Base-by-base conservation (phyloP, 2,329 filamentous ascomycete genomes). In the Talaromyces sp. region DNA sequence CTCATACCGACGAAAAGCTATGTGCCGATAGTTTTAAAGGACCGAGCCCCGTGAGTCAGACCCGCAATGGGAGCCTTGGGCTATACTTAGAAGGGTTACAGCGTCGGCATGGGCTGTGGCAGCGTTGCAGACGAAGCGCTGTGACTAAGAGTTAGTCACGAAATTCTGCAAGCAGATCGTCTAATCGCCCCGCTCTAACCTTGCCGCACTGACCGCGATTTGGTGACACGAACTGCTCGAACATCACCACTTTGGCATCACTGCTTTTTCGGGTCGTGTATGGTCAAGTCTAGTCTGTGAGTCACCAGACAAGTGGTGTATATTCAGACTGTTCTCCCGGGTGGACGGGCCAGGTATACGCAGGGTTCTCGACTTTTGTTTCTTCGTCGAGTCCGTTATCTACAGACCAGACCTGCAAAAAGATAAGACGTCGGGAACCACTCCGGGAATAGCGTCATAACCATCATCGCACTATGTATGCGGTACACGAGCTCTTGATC, bases 131-230 rank as follows among this genome's bases (percentile, higher is more conserved):
- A 27, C 3, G 25, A 52, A 52, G n/a, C 22, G 25, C 3, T 54
- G 27, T 56, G 52, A 56, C 10, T 37, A 56, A 56, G 4, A 56
- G 19, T 56, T 56, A 56, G 33, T 56, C 52, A 56, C 52, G 33
- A 56, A 56, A 54, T 22, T 9, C 17, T 37, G 31, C 31, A 19
- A 54, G 31, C 17, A 17, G n/a, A 37, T 22, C 31, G 15, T 37
- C 50, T 54, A 19, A 54, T 54, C 11, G 33, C 33, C 31, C 33
- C 52, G 33, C 33, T 13, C 17, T 1, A 31, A 31, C 47, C 47
- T 25, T 25, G 45, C 22, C 27, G 22, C 17, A 47, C 43, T 25
- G 43, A 17, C 43, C 19, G 43, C 47, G 25, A 31, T 50, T 27
- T 27, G 7, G 31, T 25, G 13, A 52, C 31, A 10, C 43, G 43